phyloP scores from a whole-genome alignment of 192 early-diverging fungal species.

The Coemansia javaensis region DNA sequence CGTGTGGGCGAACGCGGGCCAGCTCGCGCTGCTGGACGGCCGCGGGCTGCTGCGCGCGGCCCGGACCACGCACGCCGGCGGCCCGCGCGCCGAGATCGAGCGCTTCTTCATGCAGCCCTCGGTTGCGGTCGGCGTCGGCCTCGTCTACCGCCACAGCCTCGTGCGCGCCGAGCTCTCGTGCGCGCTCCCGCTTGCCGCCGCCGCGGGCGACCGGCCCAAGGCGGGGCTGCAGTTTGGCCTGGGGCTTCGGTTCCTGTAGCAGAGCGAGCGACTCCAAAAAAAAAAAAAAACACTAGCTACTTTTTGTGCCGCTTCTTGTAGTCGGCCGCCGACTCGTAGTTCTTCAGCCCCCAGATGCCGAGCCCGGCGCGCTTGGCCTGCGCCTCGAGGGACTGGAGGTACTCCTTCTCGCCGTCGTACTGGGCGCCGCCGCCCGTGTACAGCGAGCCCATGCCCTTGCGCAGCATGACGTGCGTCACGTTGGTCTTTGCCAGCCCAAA shows the following conservation, averaged over 20 bases:
- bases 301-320: conserved; percentile 16
- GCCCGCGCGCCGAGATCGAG: conserved; percentile 19
- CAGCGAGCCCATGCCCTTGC: conserved; percentile 16
- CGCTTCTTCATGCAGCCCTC: conserved; percentile 60
- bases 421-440: conserved; percentile 45
- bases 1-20: conserved; percentile 84
- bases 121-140: conserved; percentile 72
- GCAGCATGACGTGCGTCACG: conserved; percentile 40
- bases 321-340: conserved; percentile 34
- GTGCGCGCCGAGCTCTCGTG: conserved; percentile 88
- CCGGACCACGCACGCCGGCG: conserved; percentile 12
- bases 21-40: conserved; percentile 53
- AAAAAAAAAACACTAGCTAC: not conserved
- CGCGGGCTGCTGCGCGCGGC: conserved; percentile 11
- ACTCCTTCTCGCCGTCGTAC: conserved; percentile 37
- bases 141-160: conserved; percentile 80
- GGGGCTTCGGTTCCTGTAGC: conserved; percentile 73
- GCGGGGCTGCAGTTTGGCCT: conserved; percentile 83
- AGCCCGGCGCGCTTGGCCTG: conserved; percentile 26
- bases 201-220: conserved; percentile 61
- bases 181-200: conserved; percentile 70
- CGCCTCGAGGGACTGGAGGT: conserved; percentile 22
- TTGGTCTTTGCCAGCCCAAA: conserved; percentile 20
- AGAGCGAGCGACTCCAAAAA: not conserved
- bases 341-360: conserved; percentile 39